Base-by-base conservation (phyloP, 202 grass and related monocot genomes). In the Elaeis oleifera region DNA sequence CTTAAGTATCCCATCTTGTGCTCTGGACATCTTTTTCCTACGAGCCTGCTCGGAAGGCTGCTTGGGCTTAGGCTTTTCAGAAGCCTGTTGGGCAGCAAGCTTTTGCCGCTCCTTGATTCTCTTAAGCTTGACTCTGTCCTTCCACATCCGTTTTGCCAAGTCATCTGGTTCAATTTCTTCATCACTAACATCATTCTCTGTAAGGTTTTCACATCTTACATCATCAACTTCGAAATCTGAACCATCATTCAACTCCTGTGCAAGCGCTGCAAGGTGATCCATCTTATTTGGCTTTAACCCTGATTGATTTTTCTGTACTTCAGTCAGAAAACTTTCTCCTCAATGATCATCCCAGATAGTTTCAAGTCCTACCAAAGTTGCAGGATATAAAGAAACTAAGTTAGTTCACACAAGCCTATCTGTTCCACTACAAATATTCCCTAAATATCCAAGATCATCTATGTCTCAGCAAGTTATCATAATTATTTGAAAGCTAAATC, bases 121-220 rank as follows among this genome's bases (percentile, higher is more conserved):
- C 67, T 61, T 76, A 20, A 99, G 78, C 75, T 72, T 99, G 58
- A 89, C 68, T 68, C 67, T 80, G 66, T 99, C 94, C 70, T 94
- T 99, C 94, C 88, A 92, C 88, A 99, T 99, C 51, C 94, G 80
- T 32, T 77, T 79, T 3, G 85, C 75, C 72, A 99, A 75, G 13
- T 86, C 88, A 24, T 99, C 85, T 0, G 82, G 22, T 59, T 99
- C 85, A 1, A 99, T 94, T 72, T 99, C 94, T 82, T 99, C 94
- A 1, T 99, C 88, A 5, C 94, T 99, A 56, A 99, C 94, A 54
- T 99, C 94, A 52, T 99, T 92, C 65, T 99, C 94, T 0, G 49
- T 86, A 22, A 95, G 73, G 71, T 83, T 85, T 18, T 87, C 83
- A 9, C 70, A 73, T 27, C 28, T 62, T 14, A 96, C 62, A 25